Evolutionary conservation across 192 early-diverging fungal genomes (phyloP), one percentile per base, ranked within the genome.

Genomic region (Rhizophagus clarus): DNA sequence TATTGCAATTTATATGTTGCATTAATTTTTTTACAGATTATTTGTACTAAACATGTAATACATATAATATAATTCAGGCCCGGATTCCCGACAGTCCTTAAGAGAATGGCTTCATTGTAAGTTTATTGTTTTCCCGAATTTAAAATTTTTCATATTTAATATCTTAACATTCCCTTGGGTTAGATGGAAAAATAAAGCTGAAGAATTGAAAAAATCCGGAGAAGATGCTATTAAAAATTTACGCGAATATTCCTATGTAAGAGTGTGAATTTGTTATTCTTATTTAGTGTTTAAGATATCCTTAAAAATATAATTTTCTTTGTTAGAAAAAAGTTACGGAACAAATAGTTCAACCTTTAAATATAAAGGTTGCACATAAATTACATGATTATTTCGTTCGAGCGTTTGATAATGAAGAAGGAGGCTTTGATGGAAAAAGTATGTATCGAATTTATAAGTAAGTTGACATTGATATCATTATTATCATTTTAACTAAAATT

Each of bases 351-450:
- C 62, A 60, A 45, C 11, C 42, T 10, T 66, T 82, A 34, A 74
- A 79, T 61, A 61, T 64, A 51, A 28, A 51, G 28, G 45, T 84
- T 15, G 84, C 85, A 9, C 69, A 81, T 8, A 80, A 80, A 34
- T 72, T 83, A 2, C 91, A 86, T 77, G 49, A 75, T 32, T 69
- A 89, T 60, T 87, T 85, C 60, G 40, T 61, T 12, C 51, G 60
- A 17, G 37, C 74, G 2, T 90, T 85, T 82, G 91, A 92, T 74
- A 22, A 32, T 26, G 74, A 73, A 0, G n/a, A 84, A 70, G 91
- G 91, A 40, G 91, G 91, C 12, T 92, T 92, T 68, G 86, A 85
- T 56, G 74, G 77, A 29, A 77, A 63, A 63, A 32, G 61, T 42
- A 22, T 22, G 68, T n/a, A 37, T n/a, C 31, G 22, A 10, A 37